Conservation (phyloP, 1,284 basidiomycete genomes). For the Spongispora temasekensis region DNA sequence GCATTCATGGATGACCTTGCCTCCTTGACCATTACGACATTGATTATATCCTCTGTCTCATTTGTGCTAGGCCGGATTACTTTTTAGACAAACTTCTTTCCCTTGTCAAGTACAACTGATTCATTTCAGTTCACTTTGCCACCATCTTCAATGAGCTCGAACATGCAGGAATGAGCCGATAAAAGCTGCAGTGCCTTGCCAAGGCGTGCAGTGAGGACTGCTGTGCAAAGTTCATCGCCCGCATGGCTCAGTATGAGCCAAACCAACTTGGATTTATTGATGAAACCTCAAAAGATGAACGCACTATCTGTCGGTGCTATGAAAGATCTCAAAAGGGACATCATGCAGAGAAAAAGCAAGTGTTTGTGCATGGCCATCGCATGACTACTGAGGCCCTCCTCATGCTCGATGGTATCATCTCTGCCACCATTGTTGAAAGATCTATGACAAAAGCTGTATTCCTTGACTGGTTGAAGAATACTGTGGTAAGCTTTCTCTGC, state of each 20-base stretch:
- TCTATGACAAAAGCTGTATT: background rate
- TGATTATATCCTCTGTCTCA: background rate
- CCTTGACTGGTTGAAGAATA: background rate
- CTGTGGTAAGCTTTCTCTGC: background rate
- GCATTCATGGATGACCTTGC: too few species aligned
- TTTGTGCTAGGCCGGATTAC: background rate
- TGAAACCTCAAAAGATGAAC: background rate
- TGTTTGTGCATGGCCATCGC: background rate
- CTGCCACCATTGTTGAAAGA: background rate
- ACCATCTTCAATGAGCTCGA: conserved; percentile 32
- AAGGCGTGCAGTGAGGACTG: background rate
- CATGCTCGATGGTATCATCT: background rate
- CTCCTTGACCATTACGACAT: background rate
- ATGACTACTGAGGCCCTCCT: background rate
- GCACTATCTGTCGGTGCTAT: background rate
- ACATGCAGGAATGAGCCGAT: background rate
- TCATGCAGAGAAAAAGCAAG: background rate
- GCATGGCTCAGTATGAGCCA: background rate
- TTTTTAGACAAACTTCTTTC: background rate
- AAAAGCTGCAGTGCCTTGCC: background rate
- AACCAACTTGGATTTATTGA: background rate
- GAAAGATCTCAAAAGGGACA: background rate
- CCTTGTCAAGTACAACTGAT: background rate
- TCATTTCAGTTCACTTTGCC: conserved; percentile 22
- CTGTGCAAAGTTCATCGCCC: background rate